Evolutionary conservation across 2,329 filamentous ascomycete species (phyloP), one percentile per base, ranked within the genome.

Genomic region (Eurotiales sp.): DNA sequence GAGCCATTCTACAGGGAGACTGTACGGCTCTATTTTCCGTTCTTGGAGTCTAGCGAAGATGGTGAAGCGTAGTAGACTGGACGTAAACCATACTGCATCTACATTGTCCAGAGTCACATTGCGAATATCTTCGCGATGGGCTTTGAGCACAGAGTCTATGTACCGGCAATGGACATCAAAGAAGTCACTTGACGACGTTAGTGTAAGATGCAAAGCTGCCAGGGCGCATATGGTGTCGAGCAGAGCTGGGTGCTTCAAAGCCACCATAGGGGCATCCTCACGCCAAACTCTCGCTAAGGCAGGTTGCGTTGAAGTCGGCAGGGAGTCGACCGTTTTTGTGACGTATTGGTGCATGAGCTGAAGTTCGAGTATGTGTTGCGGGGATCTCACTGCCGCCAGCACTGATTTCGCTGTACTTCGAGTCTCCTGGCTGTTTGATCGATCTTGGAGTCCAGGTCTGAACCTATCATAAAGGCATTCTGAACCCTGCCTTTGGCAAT

Each of bases 331-430:
- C 11, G 50, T 52, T 41, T 36, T 39, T 11, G 39, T 52, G 4
- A 44, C 36, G 37, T 41, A 52, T 21, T 52, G 50, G 36, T 48
- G 44, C 29, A 51, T 25, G 23, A 52, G 46, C 14, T 42, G 46
- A 46, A 58, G 50, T 34, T 57, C 56, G 11, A 55, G 47, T 19
- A 57, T 32, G 39, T 54, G 56, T 11, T 50, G 50, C 50, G 30
- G 14, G 8, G 46, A 41, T 19, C 49, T 42, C n/a, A 15, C 11
- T 19, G 29, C 11, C 34, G 27, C 45, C 10, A 22, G 10, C 15
- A 10, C 15, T 25, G 45, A 40, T 17, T 19, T n/a, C 17, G 45
- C 7, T 14, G 39, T n/a, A 50, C 25, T 3, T 8, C n/a, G 32
- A n/a, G 39, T 32, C 12, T 7, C 14, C 4, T 43, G 34, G 34